Base-by-base conservation (phyloP, 768 basidiomycete species). In the Filobasidium floriforme region DNA sequence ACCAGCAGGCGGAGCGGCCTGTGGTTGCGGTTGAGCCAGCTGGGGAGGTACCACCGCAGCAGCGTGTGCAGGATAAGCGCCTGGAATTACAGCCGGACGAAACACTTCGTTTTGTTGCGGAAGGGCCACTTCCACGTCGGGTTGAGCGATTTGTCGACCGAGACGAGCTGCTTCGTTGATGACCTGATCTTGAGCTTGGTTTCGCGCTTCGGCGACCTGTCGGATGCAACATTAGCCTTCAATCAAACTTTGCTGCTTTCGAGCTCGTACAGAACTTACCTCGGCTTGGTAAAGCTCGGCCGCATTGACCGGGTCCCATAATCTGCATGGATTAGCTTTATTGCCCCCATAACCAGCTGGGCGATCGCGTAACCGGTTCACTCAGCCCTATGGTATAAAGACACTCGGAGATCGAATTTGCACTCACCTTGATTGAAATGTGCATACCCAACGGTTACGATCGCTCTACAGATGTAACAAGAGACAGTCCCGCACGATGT, bases 391-490 rank as follows among this genome's bases (percentile, higher is more conserved):
- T 32, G 22, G 1, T 11, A 5, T 5, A 1, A 11, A 32, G 46
- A 12, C 10, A 12, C 2, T n/a, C 22, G 26, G 51, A 11, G 9
- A 28, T 37, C 19, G 26, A 60, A 14, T 63, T 19, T 26, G 32
- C 12, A 51, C 51, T 52, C 40, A 74, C 73, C 67, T 55, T 71
- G 73, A 55, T 76, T 73, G 61, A 77, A 77, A 64, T 77, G 76
- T 1, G 70, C 67, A 66, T 77, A 77, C 57, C 76, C 74, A 49
- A 64, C 59, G 14, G 67, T 79, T 46, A 93, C 88, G 41, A 86
- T 71, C 72, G 88, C 71, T 32, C 89, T 83, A 74, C 92, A 94
- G 28, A 90, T 80, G 73, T 96, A 93, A 77, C 92, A 96, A 0
- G 88, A 90, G 46, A 89, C 41, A 0, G 89, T 86, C 1, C 55